Conservation (phyloP, 2,329 filamentous ascomycete genomes). For the Nothophaeocryptopus gaeumannii region DNA sequence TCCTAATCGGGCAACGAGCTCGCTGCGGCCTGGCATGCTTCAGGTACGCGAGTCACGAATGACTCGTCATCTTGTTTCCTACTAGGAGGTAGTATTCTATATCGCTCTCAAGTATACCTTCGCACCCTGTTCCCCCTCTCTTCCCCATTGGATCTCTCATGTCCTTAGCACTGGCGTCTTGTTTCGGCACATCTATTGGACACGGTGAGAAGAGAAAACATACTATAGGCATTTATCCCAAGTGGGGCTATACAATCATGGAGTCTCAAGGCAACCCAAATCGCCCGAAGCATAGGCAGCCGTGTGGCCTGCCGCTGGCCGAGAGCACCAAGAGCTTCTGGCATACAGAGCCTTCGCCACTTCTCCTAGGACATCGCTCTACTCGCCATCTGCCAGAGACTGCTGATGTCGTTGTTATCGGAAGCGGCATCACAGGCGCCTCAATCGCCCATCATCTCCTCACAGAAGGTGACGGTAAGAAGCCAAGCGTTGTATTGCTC, state of each 20-base stretch:
- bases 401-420: constrained; percentile 69
- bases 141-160: too few relatives aligned
- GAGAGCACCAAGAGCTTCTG: constrained; percentile 60
- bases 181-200: too few relatives aligned
- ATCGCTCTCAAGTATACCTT: too few relatives aligned
- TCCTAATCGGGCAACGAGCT: too few relatives aligned
- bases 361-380: constrained; percentile 65
- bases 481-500: constrained; percentile 64
- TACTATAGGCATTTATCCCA: not conserved
- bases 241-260: too few relatives aligned
- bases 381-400: constrained; percentile 60
- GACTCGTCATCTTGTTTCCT: too few relatives aligned
- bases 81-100: too few relatives aligned
- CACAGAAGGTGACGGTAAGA: constrained; percentile 38
- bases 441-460: constrained; percentile 61
- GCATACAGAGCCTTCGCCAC: constrained; percentile 65
- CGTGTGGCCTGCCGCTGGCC: constrained; percentile 25
- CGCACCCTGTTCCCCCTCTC: too few relatives aligned
- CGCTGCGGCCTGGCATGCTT: too few relatives aligned
- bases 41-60: too few relatives aligned
- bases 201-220: not conserved
- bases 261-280: constrained; percentile 20
- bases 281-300: constrained; percentile 20
- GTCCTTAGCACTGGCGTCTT: too few relatives aligned
- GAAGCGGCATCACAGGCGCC: constrained; percentile 73